Evolutionary conservation across 108 stramenopile species (phyloP), one percentile per base, ranked within the genome.

Genomic region (Ochromonas danica): DNA sequence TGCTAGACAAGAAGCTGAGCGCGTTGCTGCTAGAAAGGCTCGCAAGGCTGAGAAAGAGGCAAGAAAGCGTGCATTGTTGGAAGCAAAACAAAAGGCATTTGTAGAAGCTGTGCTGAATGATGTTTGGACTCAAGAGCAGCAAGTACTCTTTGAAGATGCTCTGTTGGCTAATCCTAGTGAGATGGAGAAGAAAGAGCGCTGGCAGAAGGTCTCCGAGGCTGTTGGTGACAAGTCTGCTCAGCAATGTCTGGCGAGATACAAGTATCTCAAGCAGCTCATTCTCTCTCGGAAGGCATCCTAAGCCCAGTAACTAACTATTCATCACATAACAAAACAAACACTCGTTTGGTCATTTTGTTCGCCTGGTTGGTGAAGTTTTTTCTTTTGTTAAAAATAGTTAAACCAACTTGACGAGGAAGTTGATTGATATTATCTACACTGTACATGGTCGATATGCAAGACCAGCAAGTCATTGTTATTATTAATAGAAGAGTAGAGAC

Each of bases 91-190:
- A 42, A 38, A 14, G n/a, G n/a, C n/a, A n/a, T n/a, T n/a, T n/a
- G n/a, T n/a, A n/a, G n/a, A n/a, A n/a, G n/a, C n/a, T n/a, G n/a
- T n/a, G n/a, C 10, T 33, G 38, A n/a, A 39, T 17, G 72, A 75
- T 42, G 40, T 75, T 28, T 75, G 72, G 72, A 75, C 36, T 42
- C 72, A 75, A 75, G n/a, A 27, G 6, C 40, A 75, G 72, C 72
- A 75, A 60, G 36, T 33, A 3, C n/a, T 27, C 3, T 75, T 75
- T 25, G 72, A 75, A 36, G 43, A 38, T 30, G 72, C 72, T 28
- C 35, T 75, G 28, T 33, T 75, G 3, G 14, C 6, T 14, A 14
- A 14, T 31, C 72, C 72, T 27, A 14, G 14, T 38, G 3, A 28
- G 6, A 33, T 75, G 27, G 72, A 75, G 17, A 75, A 75, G 40